Percentiles rank a stretch among this genome's conserved stretches.
Conservation (phyloP, 805 yeast genomes). For the Metschnikowia henanensis region DNA sequence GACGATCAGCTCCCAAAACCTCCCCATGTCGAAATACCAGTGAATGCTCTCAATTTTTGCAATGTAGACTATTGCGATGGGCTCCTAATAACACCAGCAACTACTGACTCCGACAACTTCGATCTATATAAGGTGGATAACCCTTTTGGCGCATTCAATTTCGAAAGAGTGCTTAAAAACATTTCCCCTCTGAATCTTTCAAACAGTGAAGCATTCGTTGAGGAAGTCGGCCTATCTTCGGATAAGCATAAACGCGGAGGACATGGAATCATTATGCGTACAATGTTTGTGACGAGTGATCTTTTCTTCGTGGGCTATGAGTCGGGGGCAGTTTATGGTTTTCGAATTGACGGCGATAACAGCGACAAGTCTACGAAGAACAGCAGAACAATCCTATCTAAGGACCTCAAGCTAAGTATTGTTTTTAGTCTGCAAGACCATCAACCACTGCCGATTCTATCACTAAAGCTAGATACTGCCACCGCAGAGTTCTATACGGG, state of each 20-base stretch:
- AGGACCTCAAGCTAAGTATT: conserved; percentile 21
- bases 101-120: conserved; percentile 59
- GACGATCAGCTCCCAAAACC: conserved; percentile 14
- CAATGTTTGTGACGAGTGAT: conserved; percentile 36
- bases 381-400: conserved; percentile 24
- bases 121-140: conserved; percentile 54
- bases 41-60: conserved; percentile 73
- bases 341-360: conserved; percentile 19
- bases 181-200: conserved; percentile 18
- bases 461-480: conserved; percentile 33
- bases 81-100: conserved; percentile 57
- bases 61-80: conserved; percentile 40
- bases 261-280: conserved; percentile 69
- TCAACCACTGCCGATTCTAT: conserved; percentile 55
- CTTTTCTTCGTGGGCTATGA: conserved; percentile 63
- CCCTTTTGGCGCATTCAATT: conserved; percentile 17
- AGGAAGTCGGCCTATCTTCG: conserved; percentile 8
- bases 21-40: conserved; percentile 51
- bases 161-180: conserved; percentile 34
- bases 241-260: conserved; percentile 20
- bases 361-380: conserved; percentile 1
- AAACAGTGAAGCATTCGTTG: conserved; percentile 6
- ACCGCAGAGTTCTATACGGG: conserved; percentile 37
- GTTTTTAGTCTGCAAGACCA: conserved; percentile 34
- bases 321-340: conserved; percentile 55